Evolutionary conservation across 2,329 filamentous ascomycete species (phyloP).

Genomic region (Botrytis galanthina): DNA sequence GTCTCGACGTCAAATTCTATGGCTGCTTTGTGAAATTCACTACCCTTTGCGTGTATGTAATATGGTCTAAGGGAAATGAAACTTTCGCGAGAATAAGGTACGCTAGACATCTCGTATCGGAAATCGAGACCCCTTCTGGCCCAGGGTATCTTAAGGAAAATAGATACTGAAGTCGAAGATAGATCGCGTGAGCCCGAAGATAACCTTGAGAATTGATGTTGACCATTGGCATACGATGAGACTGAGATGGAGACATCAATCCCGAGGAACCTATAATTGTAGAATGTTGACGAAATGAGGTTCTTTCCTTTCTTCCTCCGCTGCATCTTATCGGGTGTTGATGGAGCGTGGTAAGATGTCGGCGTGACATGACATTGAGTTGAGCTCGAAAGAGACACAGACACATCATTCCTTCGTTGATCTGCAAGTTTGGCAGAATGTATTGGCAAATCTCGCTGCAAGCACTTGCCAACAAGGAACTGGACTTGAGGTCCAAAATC

Average conservation of each 20-base stretch:
- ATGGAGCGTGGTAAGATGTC: neutral
- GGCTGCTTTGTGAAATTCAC: neutral
- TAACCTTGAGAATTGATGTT: neutral
- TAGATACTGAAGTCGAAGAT: neutral
- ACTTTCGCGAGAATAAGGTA: neutral
- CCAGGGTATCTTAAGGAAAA: neutral
- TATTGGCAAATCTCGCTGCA: neutral
- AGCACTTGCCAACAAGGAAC: neutral
- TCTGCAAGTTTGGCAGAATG: neutral
- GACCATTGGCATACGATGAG: neutral
- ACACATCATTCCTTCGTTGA: neutral
- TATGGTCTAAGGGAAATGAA: neutral
- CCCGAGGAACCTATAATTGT: neutral
- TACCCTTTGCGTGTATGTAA: neutral
- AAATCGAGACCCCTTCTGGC: neutral
- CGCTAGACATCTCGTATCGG: neutral
- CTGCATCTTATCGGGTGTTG: neutral
- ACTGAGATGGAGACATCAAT: neutral
- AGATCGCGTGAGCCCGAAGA: neutral
- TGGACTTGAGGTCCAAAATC: neutral
- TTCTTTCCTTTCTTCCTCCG: neutral
- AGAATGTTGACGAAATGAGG: neutral
- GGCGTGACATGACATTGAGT: neutral
- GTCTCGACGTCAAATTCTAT: neutral
- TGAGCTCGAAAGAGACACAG: neutral